Base-by-base conservation (phyloP, 2,329 filamentous ascomycete species). In the Beauveria bassiana region DNA sequence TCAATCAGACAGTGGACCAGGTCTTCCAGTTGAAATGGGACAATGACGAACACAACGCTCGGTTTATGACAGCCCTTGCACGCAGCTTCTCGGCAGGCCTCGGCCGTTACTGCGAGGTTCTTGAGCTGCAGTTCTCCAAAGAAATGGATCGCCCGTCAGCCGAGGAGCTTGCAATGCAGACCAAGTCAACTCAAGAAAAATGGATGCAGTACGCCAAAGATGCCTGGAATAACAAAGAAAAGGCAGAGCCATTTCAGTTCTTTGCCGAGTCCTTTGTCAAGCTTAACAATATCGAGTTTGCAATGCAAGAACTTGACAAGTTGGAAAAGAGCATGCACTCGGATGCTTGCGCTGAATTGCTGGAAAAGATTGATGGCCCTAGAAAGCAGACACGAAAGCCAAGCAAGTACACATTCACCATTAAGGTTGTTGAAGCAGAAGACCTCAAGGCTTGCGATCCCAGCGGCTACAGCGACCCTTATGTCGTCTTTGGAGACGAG, bases 371-470 rank as follows among this genome's bases (percentile, higher is more conserved):
- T 64, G 85, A 90, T 28, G 90, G 90, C 9, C 87, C 90, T 1
- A 80, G 84, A 59, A 86, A 86, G 70, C 78, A 81, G 64, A 71
- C 76, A 61, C 86, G 86, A 68, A 88, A 86, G 68, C 85, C 88
- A 47, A 89, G 86, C 65, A 97, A 96, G 71, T 98, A 96, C 72
- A 93, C 97, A 61, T 99, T 99, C 75, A 98, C 95, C 0, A 93
- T 99, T 76, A 99, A 99, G 77, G 93, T 99, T 63, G 93, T 99
- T 28, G 95, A 99, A 75, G 95, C 91, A 9, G 95, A 99, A 75
- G 95, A 99, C 69, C 80, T 99, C 68, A 98, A 98, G 75, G 91
- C 95, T n/a, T 98, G 95, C 72, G 95, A 99, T 74, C 87, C 96
- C 67, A 96, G 90, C 68, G 95, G 95, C 42, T 86, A 89, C 66